A percentile compares a stretch with the other conserved stretches of the same genome.
phyloP scores from a whole-genome alignment of 495 filamentous ascomycete genomes.

The Talaromyces stipitatus region DNA sequence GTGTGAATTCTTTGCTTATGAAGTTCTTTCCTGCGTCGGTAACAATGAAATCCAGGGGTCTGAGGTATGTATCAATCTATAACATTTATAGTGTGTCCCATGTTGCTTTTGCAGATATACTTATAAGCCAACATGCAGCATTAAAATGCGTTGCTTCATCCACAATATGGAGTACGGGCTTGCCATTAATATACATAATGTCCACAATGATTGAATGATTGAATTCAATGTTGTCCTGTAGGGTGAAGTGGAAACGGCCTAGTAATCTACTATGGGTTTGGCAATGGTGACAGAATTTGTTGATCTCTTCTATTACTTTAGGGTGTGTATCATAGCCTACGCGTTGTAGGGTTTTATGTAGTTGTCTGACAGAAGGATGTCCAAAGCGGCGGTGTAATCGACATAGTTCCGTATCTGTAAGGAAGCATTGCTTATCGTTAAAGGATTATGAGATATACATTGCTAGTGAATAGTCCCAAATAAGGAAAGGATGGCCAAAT shows the following conservation, averaged over 20 bases:
- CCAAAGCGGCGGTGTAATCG: not conserved
- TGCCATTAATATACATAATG: not conserved
- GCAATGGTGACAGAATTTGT: not conserved
- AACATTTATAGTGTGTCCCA: slow-evolving; percentile 13
- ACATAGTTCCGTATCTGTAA: not conserved
- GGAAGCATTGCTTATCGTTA: not conserved
- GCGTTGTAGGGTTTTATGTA: not conserved
- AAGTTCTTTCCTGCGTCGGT: slow-evolving; percentile 18
- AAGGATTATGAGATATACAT: not conserved
- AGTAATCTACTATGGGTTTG: not conserved
- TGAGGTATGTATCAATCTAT: slow-evolving; percentile 21
- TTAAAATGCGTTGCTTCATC: slow-evolving; percentile 3
- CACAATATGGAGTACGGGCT: not conserved
- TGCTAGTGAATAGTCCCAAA: not conserved
- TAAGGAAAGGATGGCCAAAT: not conserved
- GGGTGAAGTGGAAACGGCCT: not conserved
- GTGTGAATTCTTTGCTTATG: slow-evolving; percentile 14
- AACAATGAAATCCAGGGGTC: slow-evolving; percentile 13
- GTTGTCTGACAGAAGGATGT: not conserved
- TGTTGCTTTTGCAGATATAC: slow-evolving; percentile 6
- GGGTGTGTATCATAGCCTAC: not conserved
- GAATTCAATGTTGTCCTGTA: not conserved
- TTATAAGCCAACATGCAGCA: not conserved
- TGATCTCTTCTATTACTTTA: not conserved
- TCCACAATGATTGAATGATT: not conserved